Conservation (phyloP, 441 rosid genomes). For the Bruguiera hainesii region DNA sequence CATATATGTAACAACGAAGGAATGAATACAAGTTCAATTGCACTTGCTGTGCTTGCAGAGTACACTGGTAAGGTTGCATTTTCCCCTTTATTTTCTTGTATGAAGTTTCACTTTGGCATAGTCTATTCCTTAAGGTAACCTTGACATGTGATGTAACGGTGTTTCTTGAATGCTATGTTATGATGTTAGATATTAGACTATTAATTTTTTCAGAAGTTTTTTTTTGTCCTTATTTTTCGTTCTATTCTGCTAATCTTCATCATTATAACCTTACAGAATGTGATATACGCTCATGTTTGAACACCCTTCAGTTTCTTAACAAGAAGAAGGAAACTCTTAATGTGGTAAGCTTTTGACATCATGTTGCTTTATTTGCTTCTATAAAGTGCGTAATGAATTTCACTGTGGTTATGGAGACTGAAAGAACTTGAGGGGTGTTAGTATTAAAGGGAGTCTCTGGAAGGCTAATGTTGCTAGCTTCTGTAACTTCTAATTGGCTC, state of each 20-base stretch:
- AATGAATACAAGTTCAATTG: slow-evolving; percentile 79
- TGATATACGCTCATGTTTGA: slow-evolving; percentile 93
- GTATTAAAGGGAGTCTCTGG: background rate
- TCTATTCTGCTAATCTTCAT: slow-evolving; percentile 9
- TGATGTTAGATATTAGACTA: background rate
- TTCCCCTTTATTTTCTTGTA: slow-evolving; percentile 4
- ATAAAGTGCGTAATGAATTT: background rate
- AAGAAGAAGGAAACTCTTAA: slow-evolving; percentile 81
- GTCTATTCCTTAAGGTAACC: slow-evolving; percentile 3
- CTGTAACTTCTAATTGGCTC: background rate
- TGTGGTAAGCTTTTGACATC: slow-evolving; percentile 51
- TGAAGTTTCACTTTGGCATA: slow-evolving; percentile 8
- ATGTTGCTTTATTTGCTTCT: background rate
- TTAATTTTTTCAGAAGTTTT: background rate
- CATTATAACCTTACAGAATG: slow-evolving; percentile 59
- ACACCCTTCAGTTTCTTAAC: slow-evolving; percentile 96
- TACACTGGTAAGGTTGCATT: slow-evolving; percentile 66
- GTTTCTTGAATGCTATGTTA: background rate
- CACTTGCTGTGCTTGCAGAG: slow-evolving; percentile 81
- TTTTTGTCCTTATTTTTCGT: slow-evolving; percentile 2
- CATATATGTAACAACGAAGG: slow-evolving; percentile 86
- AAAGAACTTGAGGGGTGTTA: background rate
- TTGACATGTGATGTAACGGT: background rate
- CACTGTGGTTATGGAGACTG: background rate
- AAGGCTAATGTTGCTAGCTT: too few species aligned